Conservation (phyloP, 192 early-diverging fungal species). For the Coemansia sp. region DNA sequence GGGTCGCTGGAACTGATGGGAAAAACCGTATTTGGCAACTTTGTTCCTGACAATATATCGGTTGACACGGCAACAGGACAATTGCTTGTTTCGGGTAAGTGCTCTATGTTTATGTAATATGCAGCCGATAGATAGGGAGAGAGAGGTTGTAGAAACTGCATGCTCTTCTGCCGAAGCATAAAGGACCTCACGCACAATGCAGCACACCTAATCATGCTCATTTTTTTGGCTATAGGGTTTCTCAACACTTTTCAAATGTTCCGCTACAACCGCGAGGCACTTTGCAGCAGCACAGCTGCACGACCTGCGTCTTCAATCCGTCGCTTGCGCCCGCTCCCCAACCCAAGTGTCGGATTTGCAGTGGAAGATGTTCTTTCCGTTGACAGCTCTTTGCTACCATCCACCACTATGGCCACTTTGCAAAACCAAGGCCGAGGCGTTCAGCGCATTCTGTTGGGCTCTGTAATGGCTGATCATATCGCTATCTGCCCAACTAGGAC, state of each 20-base stretch:
- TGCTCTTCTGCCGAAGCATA: too few relatives aligned
- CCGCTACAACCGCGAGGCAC: constrained; percentile 44
- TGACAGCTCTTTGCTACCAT: constrained; percentile 36
- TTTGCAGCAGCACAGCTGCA: constrained; percentile 27
- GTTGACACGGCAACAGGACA: constrained; percentile 41
- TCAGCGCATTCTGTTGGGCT: constrained; percentile 37
- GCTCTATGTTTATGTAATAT: constrained; percentile 4
- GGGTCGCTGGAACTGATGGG: constrained; percentile 27
- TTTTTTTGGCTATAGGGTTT: constrained; percentile 29
- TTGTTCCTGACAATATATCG: constrained; percentile 52
- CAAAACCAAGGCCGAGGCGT: constrained; percentile 18
- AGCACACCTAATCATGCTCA: too few relatives aligned
- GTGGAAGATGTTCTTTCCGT: constrained; percentile 34
- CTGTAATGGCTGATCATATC: constrained; percentile 48
- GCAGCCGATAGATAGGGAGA: background rate
- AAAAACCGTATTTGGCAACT: constrained; percentile 27
- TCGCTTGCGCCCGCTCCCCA: constrained; percentile 20
- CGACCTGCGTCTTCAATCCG: constrained; percentile 32
- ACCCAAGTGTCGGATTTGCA: constrained; percentile 18
- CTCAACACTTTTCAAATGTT: constrained; percentile 49
- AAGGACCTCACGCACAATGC: too few relatives aligned
- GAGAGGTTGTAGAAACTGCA: background rate
- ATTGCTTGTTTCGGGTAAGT: constrained; percentile 49
- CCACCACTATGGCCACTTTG: constrained; percentile 33
- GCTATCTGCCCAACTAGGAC: constrained; percentile 24